Conservation (phyloP, 495 filamentous ascomycete genomes). For the Jackrogersella multiformis region DNA sequence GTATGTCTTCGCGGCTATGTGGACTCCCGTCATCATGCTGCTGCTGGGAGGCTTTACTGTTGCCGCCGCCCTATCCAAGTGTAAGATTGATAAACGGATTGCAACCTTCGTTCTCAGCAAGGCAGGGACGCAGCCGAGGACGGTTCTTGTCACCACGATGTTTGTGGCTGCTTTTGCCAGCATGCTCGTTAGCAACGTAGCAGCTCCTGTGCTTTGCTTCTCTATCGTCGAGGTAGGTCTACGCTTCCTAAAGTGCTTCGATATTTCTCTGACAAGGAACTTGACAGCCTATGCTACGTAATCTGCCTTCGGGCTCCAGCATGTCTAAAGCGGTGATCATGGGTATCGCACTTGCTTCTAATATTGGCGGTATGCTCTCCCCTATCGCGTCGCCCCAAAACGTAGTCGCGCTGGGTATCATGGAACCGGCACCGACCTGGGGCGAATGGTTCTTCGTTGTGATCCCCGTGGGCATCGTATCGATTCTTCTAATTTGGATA, state of each 20-base stretch:
- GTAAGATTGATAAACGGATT: constrained; percentile 96
- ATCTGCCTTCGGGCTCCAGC: constrained; percentile 84
- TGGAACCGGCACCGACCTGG: constrained; percentile 90
- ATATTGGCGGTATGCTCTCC: constrained; percentile 94
- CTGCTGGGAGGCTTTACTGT: constrained; percentile 96
- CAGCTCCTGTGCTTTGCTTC: constrained; percentile 97
- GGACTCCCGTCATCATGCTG: constrained; percentile 99
- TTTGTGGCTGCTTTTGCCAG: constrained; percentile 96
- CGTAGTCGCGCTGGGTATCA: constrained; percentile 93
- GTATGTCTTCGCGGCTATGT: constrained; percentile 94
- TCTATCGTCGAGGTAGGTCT: constrained; percentile 84
- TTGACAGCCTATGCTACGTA: constrained; percentile 86
- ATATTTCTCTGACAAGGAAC: constrained; percentile 16
- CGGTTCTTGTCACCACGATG: constrained; percentile 94
- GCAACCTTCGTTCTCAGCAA: constrained; percentile 97
- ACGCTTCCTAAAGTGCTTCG: background rate
- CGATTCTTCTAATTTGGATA: constrained; percentile 87
- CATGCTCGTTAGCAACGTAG: constrained; percentile 99
- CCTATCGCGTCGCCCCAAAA: constrained; percentile 98
- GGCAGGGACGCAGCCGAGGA: constrained; percentile 86
- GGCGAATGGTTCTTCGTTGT: constrained; percentile 96
- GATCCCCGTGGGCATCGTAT: constrained; percentile 90
- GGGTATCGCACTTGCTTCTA: constrained; percentile 93
- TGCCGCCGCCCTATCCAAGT: constrained; percentile 94
- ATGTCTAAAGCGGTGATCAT: constrained; percentile 97